Evolutionary conservation across 192 early-diverging fungal genomes (phyloP).

Genomic region (Backusella parvicylindrica): DNA sequence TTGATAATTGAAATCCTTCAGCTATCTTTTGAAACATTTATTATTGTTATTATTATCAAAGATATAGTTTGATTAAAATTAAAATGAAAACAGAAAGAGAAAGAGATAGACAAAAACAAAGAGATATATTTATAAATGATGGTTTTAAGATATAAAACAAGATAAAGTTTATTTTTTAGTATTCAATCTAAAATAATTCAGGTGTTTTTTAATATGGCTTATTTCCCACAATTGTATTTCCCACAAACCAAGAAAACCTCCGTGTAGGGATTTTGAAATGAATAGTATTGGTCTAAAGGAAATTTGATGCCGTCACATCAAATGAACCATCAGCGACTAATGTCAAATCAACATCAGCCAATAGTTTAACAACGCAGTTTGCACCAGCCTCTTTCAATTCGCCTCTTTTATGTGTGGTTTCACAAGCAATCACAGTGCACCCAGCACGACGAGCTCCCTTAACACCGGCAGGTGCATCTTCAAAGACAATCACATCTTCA

Average conservation of each 20-base stretch:
- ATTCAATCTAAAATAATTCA: no score
- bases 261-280: neutral
- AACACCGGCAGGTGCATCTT: conserved; percentile 51
- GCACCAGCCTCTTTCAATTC: conserved; percentile 44
- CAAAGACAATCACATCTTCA: conserved; percentile 51
- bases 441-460: conserved; percentile 37
- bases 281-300: conserved; percentile 1
- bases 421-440: conserved; percentile 35
- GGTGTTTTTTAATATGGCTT: neutral
- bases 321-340: conserved; percentile 35
- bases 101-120: neutral
- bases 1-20: neutral
- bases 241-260: neutral
- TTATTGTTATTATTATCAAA: neutral
- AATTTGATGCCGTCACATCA: conserved; percentile 21
- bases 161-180: no score
- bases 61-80: neutral
- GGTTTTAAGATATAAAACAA: no score
- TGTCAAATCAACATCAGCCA: conserved; percentile 36
- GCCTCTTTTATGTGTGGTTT: conserved; percentile 37
- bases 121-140: no score
- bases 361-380: conserved; percentile 32
- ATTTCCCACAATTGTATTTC: neutral
- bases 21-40: conserved; percentile 7
- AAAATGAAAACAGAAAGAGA: neutral